These are phyloP conservation scores for Boeremia lycopersici DNA, from an alignment of 2,329 filamentous ascomycete genomes.

Conservation along the genomic window DNA sequence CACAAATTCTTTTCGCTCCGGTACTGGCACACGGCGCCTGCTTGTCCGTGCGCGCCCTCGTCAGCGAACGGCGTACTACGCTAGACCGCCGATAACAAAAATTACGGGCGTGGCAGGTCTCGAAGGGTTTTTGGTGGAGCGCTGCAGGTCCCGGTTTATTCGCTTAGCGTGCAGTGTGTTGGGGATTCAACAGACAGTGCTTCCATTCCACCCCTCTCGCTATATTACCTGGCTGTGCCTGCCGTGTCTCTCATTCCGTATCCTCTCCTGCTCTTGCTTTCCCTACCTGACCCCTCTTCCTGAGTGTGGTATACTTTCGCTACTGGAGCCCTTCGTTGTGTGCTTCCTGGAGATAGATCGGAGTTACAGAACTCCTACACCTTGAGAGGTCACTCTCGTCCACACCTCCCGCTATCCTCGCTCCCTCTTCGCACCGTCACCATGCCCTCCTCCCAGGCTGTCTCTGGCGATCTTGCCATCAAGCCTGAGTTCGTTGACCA, in stretches of 20 bases:
- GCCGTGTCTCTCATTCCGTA: constrained; percentile 17
- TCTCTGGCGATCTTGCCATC: constrained; percentile 55
- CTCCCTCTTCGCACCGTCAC: constrained; percentile 11
- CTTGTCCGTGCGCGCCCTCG: constrained; percentile 24
- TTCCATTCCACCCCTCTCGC: constrained; percentile 37
- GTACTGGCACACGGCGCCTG: constrained; percentile 22
- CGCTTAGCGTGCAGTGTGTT: constrained; percentile 36
- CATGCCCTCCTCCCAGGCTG: constrained; percentile 61
- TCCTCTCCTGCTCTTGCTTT: constrained; percentile 20
- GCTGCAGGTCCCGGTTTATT: constrained; percentile 43
- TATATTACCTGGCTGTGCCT: constrained; percentile 27
- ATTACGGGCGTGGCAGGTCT: constrained; percentile 30
- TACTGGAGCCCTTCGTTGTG: constrained; percentile 26
- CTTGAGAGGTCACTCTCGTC: constrained; percentile 25
- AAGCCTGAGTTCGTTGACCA: constrained; percentile 56
- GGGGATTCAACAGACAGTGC: constrained; percentile 34
- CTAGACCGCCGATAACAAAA: constrained; percentile 27
- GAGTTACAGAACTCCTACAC: constrained; percentile 10
- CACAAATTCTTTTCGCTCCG: constrained; percentile 38
- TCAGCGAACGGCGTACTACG: constrained; percentile 29
- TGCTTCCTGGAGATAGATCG: constrained; percentile 19
- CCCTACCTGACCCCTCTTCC: constrained; percentile 24
- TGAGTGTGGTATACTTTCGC: constrained; percentile 22
- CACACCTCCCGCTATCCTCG: constrained; percentile 19
- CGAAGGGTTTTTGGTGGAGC: constrained; percentile 20